Evolutionary conservation across 2,329 filamentous ascomycete species (phyloP).

Genomic region (Pseudogymnoascus sp.): DNA sequence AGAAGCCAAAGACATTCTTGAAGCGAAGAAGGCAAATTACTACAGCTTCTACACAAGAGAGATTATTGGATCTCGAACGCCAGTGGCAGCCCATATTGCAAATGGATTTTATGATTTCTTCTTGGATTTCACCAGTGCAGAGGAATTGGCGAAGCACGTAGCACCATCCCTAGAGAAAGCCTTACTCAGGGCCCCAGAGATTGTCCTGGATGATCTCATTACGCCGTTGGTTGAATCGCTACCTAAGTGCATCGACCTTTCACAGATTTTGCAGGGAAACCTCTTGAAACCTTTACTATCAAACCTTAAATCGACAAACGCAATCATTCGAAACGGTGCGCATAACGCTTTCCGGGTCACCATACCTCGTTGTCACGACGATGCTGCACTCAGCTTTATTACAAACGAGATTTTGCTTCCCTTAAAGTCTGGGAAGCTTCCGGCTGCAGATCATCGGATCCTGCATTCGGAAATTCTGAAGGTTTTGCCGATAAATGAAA

Average conservation of each 20-base stretch:
- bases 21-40: conserved; percentile 60
- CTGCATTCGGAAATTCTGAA: conserved; percentile 75
- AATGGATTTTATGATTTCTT: conserved; percentile 77
- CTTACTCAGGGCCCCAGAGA: conserved; percentile 79
- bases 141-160: conserved; percentile 68
- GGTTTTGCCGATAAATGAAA: conserved; percentile 49
- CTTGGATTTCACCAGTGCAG: conserved; percentile 57
- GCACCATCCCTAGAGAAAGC: conserved; percentile 81
- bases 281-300: conserved; percentile 82
- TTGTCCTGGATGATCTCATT: conserved; percentile 72
- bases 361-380: conserved; percentile 51
- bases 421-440: conserved; percentile 73
- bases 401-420: conserved; percentile 70
- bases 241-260: conserved; percentile 64
- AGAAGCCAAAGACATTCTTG: conserved; percentile 52
- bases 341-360: conserved; percentile 64
- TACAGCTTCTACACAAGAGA: conserved; percentile 80
- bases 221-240: conserved; percentile 64
- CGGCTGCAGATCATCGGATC: conserved; percentile 74
- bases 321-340: conserved; percentile 64
- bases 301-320: conserved; percentile 85
- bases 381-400: conserved; percentile 53
- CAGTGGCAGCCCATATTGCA: conserved; percentile 63
- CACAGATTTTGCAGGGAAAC: conserved; percentile 59
- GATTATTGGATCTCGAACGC: conserved; percentile 67